These are phyloP conservation scores for Vigna nakashimae DNA, from an alignment of 306 rosid species.

Conservation along the genomic window DNA sequence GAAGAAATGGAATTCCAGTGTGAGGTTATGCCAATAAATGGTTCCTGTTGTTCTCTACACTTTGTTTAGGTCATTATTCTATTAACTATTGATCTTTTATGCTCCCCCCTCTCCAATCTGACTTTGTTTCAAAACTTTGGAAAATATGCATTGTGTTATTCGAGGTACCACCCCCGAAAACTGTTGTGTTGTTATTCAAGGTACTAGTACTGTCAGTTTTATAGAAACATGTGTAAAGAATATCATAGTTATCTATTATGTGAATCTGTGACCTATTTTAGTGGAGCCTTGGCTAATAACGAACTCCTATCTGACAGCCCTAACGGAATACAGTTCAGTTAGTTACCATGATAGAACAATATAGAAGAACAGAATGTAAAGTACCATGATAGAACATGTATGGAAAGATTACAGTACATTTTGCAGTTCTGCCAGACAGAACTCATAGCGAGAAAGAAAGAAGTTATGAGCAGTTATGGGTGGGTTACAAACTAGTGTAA, in stretches of 20 bases:
- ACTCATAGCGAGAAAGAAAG: too few species aligned
- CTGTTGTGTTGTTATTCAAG: conserved; percentile 5
- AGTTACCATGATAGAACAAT: neutral
- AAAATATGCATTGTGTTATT: conserved; percentile 24
- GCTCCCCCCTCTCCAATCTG: neutral
- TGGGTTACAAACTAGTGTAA: too few species aligned
- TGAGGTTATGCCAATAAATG: conserved; percentile 48
- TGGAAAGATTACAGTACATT: too few species aligned
- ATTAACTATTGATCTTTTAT: conserved; percentile 26
- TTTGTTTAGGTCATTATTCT: conserved; percentile 44
- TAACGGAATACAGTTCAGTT: neutral
- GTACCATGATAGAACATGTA: neutral
- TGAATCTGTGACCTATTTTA: neutral
- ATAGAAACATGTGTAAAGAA: neutral
- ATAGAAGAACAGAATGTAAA: neutral
- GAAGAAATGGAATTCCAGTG: conserved; percentile 45
- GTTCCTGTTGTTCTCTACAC: conserved; percentile 37
- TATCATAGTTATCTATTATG: neutral
- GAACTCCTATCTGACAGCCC: neutral
- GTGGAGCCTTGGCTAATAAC: neutral
- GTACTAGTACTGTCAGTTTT: neutral
- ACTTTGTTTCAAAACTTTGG: conserved; percentile 33
- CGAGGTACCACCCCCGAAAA: neutral
- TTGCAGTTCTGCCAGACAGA: too few species aligned
- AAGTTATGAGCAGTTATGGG: too few species aligned